Evolutionary conservation across 495 filamentous ascomycete species (phyloP).

Genomic region (Trypethelium eluteriae): DNA sequence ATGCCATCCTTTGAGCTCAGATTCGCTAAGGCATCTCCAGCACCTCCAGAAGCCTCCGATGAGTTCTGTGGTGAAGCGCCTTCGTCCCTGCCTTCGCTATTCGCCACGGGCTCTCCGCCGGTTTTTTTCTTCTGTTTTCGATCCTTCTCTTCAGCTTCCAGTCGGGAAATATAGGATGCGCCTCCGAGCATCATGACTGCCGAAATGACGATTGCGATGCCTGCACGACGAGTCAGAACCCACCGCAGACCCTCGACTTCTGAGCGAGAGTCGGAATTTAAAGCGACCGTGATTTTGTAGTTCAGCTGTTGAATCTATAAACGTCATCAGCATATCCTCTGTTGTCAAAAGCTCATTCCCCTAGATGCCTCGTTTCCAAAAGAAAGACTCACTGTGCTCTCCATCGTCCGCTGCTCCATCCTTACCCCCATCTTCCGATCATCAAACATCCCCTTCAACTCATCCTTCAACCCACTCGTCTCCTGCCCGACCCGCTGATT

Average conservation of each 20-base stretch:
- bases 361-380: constrained; percentile 2
- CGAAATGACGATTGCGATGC: constrained; percentile 56
- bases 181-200: constrained; percentile 29
- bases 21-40: constrained; percentile 19
- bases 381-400: constrained; percentile 51
- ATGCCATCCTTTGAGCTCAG: constrained; percentile 16
- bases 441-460: constrained; percentile 90
- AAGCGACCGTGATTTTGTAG: constrained; percentile 80
- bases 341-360: not conserved
- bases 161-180: constrained; percentile 10
- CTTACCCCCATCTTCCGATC: constrained; percentile 88
- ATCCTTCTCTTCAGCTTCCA: constrained; percentile 20
- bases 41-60: not conserved
- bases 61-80: constrained; percentile 6
- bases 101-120: not conserved
- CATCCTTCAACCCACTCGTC: constrained; percentile 70
- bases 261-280: constrained; percentile 79
- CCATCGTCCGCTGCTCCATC: constrained; percentile 73
- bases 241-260: constrained; percentile 87
- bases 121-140: constrained; percentile 25
- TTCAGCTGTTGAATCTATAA: constrained; percentile 78
- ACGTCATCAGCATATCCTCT: not conserved
- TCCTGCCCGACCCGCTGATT: constrained; percentile 77
- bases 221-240: constrained; percentile 80
- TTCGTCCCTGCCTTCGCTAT: constrained; percentile 16